Evolutionary conservation across 1,284 basidiomycete species (phyloP).

Genomic region (Pascua sp.): DNA sequence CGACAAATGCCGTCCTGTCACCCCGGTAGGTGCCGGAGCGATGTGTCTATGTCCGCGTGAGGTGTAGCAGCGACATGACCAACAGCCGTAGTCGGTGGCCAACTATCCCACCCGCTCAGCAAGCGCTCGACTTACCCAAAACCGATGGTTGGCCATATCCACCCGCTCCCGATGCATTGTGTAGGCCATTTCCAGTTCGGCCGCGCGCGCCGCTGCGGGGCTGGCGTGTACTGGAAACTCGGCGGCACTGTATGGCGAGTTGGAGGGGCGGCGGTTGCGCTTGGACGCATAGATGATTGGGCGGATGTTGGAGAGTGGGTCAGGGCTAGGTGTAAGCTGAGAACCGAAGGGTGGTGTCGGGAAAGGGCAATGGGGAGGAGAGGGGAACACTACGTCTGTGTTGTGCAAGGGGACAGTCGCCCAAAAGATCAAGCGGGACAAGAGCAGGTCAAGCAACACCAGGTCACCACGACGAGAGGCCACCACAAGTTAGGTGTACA

Average conservation of each 20-base stretch:
- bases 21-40: no score
- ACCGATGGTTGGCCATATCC: conserved; percentile 44
- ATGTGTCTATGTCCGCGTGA: no score
- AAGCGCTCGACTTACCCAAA: conserved; percentile 30
- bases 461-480: not conserved
- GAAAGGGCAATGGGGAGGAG: not conserved
- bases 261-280: conserved; percentile 23
- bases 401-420: no score
- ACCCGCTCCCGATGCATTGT: conserved; percentile 39
- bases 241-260: conserved; percentile 39
- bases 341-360: not conserved
- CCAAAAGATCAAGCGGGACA: no score
- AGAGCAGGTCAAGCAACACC: not conserved
- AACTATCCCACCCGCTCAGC: not conserved
- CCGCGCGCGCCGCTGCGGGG: conserved; percentile 16
- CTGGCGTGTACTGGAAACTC: conserved; percentile 30
- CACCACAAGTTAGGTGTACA: not conserved
- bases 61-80: no score
- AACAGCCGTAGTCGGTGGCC: not conserved
- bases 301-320: conserved; percentile 45
- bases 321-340: conserved; percentile 28
- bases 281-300: conserved; percentile 43
- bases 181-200: conserved; percentile 40
- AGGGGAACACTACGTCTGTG: no score
- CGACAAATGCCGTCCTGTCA: no score